These are phyloP conservation scores for Rhazya stricta DNA, from an alignment of 257 asterid genomes.

Conservation along the genomic window DNA sequence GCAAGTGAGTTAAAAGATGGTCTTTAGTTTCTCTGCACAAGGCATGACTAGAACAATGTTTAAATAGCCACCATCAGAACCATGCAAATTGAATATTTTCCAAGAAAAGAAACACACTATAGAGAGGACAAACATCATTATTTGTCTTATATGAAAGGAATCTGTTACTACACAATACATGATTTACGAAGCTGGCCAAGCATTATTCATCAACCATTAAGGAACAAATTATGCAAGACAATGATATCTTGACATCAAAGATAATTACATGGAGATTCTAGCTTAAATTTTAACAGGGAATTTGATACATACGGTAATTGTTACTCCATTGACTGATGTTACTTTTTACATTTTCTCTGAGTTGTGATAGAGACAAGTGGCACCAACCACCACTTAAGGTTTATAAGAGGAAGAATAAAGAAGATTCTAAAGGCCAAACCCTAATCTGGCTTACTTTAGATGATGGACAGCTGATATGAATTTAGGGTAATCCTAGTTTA, in stretches of 20 bases:
- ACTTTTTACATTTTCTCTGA: not conserved
- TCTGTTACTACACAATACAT: not conserved
- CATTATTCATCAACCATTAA: not conserved
- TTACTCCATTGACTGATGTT: not conserved
- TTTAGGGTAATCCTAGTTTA: no score
- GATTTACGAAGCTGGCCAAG: not conserved
- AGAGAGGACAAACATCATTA: not conserved
- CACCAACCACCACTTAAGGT: no score
- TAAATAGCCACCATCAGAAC: not conserved
- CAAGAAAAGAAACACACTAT: not conserved
- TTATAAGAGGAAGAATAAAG: no score
- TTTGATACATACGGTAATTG: not conserved
- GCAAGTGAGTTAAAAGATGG: not conserved
- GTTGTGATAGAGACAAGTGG: no score
- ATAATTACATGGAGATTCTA: not conserved
- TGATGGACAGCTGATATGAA: no score
- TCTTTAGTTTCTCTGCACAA: not conserved
- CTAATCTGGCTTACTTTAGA: no score
- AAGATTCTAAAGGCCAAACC: no score
- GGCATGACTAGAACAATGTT: not conserved
- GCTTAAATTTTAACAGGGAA: not conserved
- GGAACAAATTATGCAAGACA: not conserved
- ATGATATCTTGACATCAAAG: conserved; percentile 1
- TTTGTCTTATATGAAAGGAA: not conserved
- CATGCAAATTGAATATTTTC: not conserved